Evolutionary conservation across 2,329 filamentous ascomycete genomes (phyloP).

Genomic region (Colletotrichum sp.): DNA sequence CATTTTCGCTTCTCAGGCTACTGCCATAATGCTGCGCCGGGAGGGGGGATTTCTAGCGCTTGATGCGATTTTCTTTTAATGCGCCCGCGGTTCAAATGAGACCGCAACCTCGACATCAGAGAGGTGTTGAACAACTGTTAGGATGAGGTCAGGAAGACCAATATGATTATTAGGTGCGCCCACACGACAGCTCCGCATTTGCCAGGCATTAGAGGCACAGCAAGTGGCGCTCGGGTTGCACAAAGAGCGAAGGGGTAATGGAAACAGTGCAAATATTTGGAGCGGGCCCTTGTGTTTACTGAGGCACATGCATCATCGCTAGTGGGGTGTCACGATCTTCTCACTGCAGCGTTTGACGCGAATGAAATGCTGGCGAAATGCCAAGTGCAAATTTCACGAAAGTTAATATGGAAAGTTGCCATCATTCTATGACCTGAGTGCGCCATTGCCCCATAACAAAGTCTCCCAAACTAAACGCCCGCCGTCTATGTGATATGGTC

Average conservation of each 20-base stretch:
- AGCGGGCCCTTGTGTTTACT: neutral
- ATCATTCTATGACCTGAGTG: neutral
- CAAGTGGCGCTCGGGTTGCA: neutral
- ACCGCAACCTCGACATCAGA: neutral
- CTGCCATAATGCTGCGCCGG: neutral
- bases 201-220: neutral
- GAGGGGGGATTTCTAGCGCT: neutral
- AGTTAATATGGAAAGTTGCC: neutral
- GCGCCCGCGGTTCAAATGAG: neutral
- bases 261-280: neutral
- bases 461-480: neutral
- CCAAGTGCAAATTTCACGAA: neutral
- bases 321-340: neutral
- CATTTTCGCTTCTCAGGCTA: neutral
- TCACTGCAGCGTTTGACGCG: neutral
- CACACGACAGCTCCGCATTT: neutral
- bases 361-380: neutral
- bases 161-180: neutral
- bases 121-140: neutral
- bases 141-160: neutral
- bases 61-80: neutral
- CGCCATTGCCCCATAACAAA: neutral
- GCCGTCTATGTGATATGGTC: neutral
- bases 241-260: neutral
- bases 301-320: neutral